A percentile compares a stretch with the other conserved stretches of the same genome.
These are phyloP conservation scores for Eutrema heterophyllum DNA, from an alignment of 345 rosid genomes.

Conservation along the genomic window DNA sequence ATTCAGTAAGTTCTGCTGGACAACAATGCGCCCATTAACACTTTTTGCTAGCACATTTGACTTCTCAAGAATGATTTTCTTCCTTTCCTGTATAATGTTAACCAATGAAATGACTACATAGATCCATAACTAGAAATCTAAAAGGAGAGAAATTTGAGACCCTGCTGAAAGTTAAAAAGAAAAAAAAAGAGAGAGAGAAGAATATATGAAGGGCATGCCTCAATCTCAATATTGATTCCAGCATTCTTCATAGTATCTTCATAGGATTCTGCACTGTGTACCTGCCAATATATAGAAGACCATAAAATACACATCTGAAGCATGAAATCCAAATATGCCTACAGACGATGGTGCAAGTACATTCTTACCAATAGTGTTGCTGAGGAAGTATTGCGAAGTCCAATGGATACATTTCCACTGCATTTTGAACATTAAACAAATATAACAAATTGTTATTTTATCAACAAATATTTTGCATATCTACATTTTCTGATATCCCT, in stretches of 20 bases:
- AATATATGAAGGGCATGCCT: slow-evolving; percentile 42
- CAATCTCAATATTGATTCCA: slow-evolving; percentile 68
- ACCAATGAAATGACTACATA: not conserved
- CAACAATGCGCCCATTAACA: slow-evolving; percentile 55
- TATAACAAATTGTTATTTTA: not conserved
- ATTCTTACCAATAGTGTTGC: slow-evolving; percentile 59
- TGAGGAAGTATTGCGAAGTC: slow-evolving; percentile 78
- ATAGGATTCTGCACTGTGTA: slow-evolving; percentile 74
- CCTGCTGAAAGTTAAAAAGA: not conserved
- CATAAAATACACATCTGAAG: slow-evolving; percentile 21
- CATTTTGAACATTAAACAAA: slow-evolving; percentile 31
- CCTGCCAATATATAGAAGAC: slow-evolving; percentile 39
- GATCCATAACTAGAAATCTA: not conserved
- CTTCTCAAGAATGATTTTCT: slow-evolving; percentile 54
- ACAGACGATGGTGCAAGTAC: slow-evolving; percentile 7
- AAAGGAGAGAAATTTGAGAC: slow-evolving; percentile 1
- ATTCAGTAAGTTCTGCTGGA: slow-evolving; percentile 59
- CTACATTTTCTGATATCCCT: not conserved
- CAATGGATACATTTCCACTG: slow-evolving; percentile 77
- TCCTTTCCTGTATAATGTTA: slow-evolving; percentile 53
- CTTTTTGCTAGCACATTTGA: slow-evolving; percentile 58
- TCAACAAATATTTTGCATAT: not conserved
- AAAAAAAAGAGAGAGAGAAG: not conserved
- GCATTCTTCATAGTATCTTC: slow-evolving; percentile 53
- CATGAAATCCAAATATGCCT: slow-evolving; percentile 1